A percentile compares a stretch with the other conserved stretches of the same genome.
These are phyloP conservation scores for Hamigera avellanea DNA, from an alignment of 495 filamentous ascomycete species.

Conservation along the genomic window DNA sequence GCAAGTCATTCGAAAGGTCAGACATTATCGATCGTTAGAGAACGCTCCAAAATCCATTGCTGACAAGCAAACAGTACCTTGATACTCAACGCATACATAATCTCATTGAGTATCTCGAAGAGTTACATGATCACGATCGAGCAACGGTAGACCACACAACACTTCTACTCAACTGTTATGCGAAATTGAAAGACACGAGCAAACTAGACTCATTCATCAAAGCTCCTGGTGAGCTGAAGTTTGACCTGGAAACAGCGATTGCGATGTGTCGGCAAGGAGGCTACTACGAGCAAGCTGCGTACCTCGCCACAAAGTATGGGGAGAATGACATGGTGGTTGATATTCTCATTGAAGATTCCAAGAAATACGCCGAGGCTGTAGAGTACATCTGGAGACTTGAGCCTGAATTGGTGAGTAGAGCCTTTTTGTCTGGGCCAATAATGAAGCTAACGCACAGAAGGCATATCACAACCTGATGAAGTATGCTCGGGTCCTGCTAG, in stretches of 20 bases:
- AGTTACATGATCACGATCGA: slow-evolving; percentile 86
- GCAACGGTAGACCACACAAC: slow-evolving; percentile 97
- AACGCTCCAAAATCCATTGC: neutral
- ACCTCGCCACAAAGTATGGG: slow-evolving; percentile 84
- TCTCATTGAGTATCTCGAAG: slow-evolving; percentile 93
- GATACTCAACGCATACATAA: slow-evolving; percentile 96
- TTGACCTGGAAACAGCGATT: slow-evolving; percentile 94
- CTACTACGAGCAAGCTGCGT: slow-evolving; percentile 95
- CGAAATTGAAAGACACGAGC: slow-evolving; percentile 88
- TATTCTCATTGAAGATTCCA: slow-evolving; percentile 90
- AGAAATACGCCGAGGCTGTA: slow-evolving; percentile 75
- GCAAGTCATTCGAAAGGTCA: slow-evolving; percentile 81
- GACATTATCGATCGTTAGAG: neutral
- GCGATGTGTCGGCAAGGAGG: slow-evolving; percentile 96
- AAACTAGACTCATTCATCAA: slow-evolving; percentile 97
- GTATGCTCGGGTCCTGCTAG: slow-evolving; percentile 80
- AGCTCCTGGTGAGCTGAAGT: slow-evolving; percentile 85
- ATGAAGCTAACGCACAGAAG: slow-evolving; percentile 32
- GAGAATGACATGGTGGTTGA: slow-evolving; percentile 92
- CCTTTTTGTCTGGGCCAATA: neutral
- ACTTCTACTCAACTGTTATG: slow-evolving; percentile 89
- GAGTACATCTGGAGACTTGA: slow-evolving; percentile 85
- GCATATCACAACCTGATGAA: slow-evolving; percentile 89
- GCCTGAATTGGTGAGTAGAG: slow-evolving; percentile 55
- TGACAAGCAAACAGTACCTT: slow-evolving; percentile 50